phyloP scores from a whole-genome alignment of 345 rosid genomes.

The Euphorbia peplus region DNA sequence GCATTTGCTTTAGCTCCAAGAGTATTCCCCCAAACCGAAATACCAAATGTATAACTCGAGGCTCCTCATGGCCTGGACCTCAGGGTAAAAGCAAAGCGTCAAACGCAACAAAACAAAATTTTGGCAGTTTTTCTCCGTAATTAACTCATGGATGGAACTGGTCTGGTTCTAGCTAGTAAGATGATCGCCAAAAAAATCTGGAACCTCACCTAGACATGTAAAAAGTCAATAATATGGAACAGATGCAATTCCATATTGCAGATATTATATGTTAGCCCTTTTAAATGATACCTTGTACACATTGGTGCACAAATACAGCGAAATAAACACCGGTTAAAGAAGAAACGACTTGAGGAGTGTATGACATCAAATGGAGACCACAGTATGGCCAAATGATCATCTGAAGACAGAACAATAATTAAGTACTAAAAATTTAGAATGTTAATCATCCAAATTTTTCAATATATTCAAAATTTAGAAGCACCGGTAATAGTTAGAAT shows the following conservation, averaged over 20 bases:
- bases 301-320: conserved; percentile 43
- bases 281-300: conserved; percentile 35
- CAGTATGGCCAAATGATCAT: conserved; percentile 41
- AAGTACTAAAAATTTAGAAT: too few relatives aligned
- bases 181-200: conserved; percentile 41
- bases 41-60: conserved; percentile 70
- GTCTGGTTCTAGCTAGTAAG: conserved; percentile 38
- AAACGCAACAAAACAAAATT: conserved; percentile 3
- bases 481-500: neutral
- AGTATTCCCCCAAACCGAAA: conserved; percentile 57
- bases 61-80: conserved; percentile 68
- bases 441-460: too few relatives aligned
- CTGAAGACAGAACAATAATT: conserved; percentile 22
- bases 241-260: neutral
- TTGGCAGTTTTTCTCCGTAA: neutral
- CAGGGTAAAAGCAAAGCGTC: conserved; percentile 13
- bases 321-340: conserved; percentile 33
- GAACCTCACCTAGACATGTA: conserved; percentile 45
- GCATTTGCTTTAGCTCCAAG: conserved; percentile 53
- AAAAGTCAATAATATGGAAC: conserved; percentile 13
- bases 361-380: conserved; percentile 54
- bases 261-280: neutral
- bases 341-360: conserved; percentile 42
- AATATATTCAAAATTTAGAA: neutral
- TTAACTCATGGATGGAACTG: neutral